Conservation (phyloP, 2,329 filamentous ascomycete species). For the Neocucurbitaria cava region DNA sequence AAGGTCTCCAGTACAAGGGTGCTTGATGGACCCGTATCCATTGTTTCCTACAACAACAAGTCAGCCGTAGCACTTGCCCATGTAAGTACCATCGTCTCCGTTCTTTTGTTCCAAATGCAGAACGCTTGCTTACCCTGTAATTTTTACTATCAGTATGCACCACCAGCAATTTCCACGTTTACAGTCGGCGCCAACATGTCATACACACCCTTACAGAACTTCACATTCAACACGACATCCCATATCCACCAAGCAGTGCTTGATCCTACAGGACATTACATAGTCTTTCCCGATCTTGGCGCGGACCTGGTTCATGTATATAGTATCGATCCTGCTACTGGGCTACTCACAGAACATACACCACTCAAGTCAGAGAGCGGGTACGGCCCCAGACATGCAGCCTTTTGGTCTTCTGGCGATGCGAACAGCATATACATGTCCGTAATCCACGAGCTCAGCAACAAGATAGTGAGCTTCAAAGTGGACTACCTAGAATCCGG, state of each 20-base stretch:
- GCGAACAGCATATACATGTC: constrained; percentile 58
- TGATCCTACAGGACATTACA: constrained; percentile 69
- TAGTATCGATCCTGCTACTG: constrained; percentile 54
- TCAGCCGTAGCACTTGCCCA: constrained; percentile 47
- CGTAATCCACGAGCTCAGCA: constrained; percentile 67
- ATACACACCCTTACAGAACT: constrained; percentile 44
- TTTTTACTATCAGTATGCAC: constrained; percentile 46
- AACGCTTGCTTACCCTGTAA: neutral
- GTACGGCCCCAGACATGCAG: constrained; percentile 69
- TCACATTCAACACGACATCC: constrained; percentile 47
- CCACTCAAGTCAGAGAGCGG: constrained; percentile 58
- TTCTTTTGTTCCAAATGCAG: neutral
- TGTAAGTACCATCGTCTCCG: constrained; percentile 7
- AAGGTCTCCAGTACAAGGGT: constrained; percentile 43
- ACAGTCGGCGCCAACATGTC: constrained; percentile 12
- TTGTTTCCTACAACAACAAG: constrained; percentile 51
- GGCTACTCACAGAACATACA: constrained; percentile 54
- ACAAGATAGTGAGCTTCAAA: constrained; percentile 63
- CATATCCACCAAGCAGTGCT: constrained; percentile 70
- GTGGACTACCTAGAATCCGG: constrained; percentile 58
- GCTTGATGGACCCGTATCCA: constrained; percentile 50
- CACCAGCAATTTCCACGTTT: constrained; percentile 49
- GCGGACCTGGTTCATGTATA: constrained; percentile 69
- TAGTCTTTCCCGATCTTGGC: constrained; percentile 71
- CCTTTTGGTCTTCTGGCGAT: constrained; percentile 57